Evolutionary conservation across 148 eudicot genomes (phyloP), one percentile per base, ranked within the genome.

Genomic region (Cornus florida): DNA sequence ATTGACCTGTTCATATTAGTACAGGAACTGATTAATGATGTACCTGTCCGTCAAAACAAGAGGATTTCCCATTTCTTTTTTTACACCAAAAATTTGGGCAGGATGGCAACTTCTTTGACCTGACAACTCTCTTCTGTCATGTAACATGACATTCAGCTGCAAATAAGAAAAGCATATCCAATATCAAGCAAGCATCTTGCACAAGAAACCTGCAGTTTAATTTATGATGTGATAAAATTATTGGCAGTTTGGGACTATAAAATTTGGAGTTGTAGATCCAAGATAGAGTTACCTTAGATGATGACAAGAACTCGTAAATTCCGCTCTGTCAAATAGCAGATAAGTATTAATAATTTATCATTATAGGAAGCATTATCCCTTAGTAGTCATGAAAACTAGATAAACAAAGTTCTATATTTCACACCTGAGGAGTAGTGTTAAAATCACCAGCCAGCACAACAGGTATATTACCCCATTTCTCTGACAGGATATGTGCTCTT

Each of bases 341-440:
- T 38, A 80, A 39, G 7, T 19, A 50, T 13, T 75, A 14, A 23
- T 11, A 46, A 1, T 17, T 74, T 19, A 12, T 80, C n/a, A 17
- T 56, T 14, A 4, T 0, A n/a, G 19, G 23, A 19, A 71, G 38
- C n/a, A 50, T 53, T 16, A n/a, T 57, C 50, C 8, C 7, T 1
- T 46, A 11, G 76, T 67, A 19, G 20, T 17, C 23, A 64, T 60
- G 53, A n/a, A 76, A 57, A 32, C 28, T 20, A 24, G 59, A 38
- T 16, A 62, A 28, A 74, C 23, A 39, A 8, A 78, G 60, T 62
- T 69, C 60, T 70, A 62, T 70, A 75, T 17, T 67, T 43, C 67
- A 69, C 59, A 83, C 90, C 88, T 88, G 88, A 41, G 88, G 90
- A 48, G 84, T 79, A 57, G 78, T 70, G 84, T 88, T 88, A 70